Base-by-base conservation (phyloP, 768 basidiomycete genomes). In the Boletus pseudopeckii region DNA sequence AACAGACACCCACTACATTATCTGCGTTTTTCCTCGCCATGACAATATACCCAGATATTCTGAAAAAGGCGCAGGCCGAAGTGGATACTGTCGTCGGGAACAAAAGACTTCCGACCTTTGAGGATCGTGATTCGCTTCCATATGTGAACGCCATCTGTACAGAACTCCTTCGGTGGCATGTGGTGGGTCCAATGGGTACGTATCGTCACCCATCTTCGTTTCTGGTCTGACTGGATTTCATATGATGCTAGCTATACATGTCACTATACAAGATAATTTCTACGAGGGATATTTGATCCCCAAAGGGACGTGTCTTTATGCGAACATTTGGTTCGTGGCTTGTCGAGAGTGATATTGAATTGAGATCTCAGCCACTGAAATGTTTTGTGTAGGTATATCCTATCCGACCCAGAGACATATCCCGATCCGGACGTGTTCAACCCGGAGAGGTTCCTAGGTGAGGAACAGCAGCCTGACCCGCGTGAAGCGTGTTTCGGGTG, bases 211-310 rank as follows among this genome's bases (percentile, higher is more conserved):
- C 20, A 6, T 41, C 5, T 26, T 4, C 15, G 15, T 37, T n/a
- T 22, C n/a, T 32, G 13, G 18, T 36, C 15, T 39, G 14, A 38
- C 30, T 7, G 7, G 34, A 7, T 7, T 7, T 14, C 17, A 13
- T 32, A 5, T 33, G 17, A 20, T 4, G 5, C 26, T 10, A 59
- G 54, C 3, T 2, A 18, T 42, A 15, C 61, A 60, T 33, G 44
- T 47, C 41, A 44, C 37, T 11, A 50, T 43, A 17, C 44, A 65
- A 24, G 65, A 69, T 9, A n/a, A 50, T 2, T 30, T 50, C 41
- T 57, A 60, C 22, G 38, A 64, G 4, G 67, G 64, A 4, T 60
- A 59, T 28, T 10, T 57, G 0, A 69, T 69, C 3, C 57, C 62
- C 1, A 60, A 62, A 15, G 67, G 64, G 22, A 38, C 53, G 0